Percentiles rank a stretch among this genome's conserved stretches.
Conservation (phyloP, 78 protist species). For the Isochrysis galbana region DNA sequence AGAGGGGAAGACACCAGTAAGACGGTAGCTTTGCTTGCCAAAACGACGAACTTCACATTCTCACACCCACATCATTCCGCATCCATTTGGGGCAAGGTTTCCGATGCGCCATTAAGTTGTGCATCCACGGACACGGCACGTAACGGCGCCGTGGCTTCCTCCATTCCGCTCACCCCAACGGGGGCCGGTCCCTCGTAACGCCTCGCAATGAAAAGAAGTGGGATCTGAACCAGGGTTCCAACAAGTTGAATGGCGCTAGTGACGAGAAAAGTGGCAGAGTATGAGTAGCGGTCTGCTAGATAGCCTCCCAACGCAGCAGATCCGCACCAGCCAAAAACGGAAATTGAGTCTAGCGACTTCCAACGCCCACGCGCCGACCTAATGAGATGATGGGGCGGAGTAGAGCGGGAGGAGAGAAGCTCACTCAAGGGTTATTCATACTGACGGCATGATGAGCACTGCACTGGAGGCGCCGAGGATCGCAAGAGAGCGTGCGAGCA, state of each 20-base stretch:
- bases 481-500: too few relatives aligned
- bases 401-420: too few relatives aligned
- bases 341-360: slow-evolving; percentile 27
- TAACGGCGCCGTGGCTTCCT: background rate
- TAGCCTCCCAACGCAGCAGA: slow-evolving; percentile 22
- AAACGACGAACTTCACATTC: too few relatives aligned
- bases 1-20: too few relatives aligned
- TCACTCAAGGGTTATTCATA: too few relatives aligned
- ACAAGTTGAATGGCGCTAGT: background rate
- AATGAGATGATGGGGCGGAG: too few relatives aligned
- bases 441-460: too few relatives aligned
- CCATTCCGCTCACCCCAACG: background rate
- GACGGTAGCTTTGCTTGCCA: too few relatives aligned
- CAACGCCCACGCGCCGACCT: slow-evolving; percentile 42
- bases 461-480: too few relatives aligned
- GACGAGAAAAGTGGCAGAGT: background rate
- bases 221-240: background rate
- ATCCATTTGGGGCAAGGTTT: too few relatives aligned
- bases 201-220: background rate
- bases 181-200: background rate
- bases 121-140: background rate
- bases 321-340: slow-evolving; percentile 28
- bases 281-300: background rate
- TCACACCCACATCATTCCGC: too few relatives aligned
- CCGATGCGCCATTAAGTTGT: too few relatives aligned